Evolutionary conservation across 1,139 yeast genomes (phyloP), one percentile per base, ranked within the genome.

Genomic region (Trichomonascaceae sp.): DNA sequence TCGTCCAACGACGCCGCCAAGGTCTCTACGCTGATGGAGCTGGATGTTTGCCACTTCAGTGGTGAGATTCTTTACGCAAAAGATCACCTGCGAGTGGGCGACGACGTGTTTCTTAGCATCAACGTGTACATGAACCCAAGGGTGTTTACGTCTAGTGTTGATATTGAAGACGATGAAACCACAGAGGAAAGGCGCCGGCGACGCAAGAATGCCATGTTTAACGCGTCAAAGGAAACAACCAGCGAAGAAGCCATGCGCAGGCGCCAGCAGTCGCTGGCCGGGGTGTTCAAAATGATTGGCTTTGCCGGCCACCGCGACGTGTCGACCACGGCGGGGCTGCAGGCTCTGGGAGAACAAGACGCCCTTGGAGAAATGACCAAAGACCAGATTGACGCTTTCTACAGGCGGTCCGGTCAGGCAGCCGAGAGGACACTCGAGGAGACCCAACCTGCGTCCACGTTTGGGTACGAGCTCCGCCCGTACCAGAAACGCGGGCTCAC

Each of bases 401-500:
- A 87, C 51, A 71, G 69, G 41, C 69, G 76, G 6, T 71, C 84
- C 15, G 73, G 30, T 56, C 16, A 26, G 17, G 67, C 40, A 46
- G 53, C 57, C 13, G 54, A 64, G 34, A 48, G 57, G 13, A 51
- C 52, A 16, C 62, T 82, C 27, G 79, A 81, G 0, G 81, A 75
- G 43, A 64, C 76, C 0, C 71, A 73, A 4, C 93, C 94, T 0
- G 69, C 78, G 0, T 58, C 74, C 0, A 65, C 76, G 18, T 80
- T 84, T 46, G 60, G 60, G 5, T 44, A 82, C 37, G 58, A 59
- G 1, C 57, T 85, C 34, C 60, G 93, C 36, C 67, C 71, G 1
- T 85, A 85, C 51, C 96, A 85, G 54, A 72, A 69, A 41, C 81
- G 76, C 43, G 93, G 93, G 0, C 57, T 82, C 18, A 71, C 84